Conservation (phyloP, 768 basidiomycete genomes). For the Pleurotus giganteus region DNA sequence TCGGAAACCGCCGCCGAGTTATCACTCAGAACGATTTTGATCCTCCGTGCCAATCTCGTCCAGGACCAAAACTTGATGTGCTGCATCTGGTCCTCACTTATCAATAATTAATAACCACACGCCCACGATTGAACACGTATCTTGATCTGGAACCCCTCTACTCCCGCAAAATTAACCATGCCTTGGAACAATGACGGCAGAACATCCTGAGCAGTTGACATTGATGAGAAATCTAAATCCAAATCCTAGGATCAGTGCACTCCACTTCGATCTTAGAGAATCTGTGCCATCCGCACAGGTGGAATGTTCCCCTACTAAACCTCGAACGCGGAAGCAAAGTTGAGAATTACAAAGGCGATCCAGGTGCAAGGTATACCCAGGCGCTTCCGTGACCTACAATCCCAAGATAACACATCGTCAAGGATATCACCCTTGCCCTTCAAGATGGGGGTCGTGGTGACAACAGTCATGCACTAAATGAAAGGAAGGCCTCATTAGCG, state of each 20-base stretch:
- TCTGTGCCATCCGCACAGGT: background rate
- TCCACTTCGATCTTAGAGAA: no score
- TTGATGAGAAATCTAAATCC: background rate
- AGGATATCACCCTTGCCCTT: background rate
- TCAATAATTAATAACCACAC: background rate
- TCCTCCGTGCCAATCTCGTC: background rate
- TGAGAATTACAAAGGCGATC: background rate
- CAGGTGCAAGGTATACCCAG: background rate
- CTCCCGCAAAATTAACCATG: background rate
- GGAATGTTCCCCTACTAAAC: background rate
- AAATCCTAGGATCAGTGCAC: background rate
- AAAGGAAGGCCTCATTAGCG: background rate
- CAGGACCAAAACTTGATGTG: no score
- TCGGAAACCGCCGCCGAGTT: slow-evolving; percentile 2
- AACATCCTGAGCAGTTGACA: background rate
- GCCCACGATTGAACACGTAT: background rate
- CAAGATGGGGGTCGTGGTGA: background rate
- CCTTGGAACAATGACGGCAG: background rate
- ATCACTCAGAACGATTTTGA: background rate
- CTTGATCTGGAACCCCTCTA: background rate
- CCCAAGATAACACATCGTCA: background rate
- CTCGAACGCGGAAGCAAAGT: background rate
- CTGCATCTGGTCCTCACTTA: background rate
- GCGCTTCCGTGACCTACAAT: background rate
- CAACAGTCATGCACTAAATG: background rate